These are phyloP conservation scores for Malus hybrid DNA, from an alignment of 331 rosid species.

Conservation along the genomic window DNA sequence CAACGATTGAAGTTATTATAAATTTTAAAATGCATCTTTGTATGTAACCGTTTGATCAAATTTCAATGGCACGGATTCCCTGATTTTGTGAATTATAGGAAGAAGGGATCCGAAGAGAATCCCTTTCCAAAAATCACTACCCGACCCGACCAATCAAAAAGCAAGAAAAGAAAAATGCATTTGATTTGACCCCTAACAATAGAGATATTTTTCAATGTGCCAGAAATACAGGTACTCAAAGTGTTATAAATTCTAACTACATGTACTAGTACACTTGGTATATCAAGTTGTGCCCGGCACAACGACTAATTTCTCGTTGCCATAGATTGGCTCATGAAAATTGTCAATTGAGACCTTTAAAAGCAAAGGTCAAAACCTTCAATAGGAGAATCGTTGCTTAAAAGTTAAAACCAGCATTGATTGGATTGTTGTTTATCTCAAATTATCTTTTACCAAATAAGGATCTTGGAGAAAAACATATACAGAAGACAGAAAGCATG, in stretches of 20 bases:
- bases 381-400: neutral
- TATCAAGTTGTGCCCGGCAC: no score
- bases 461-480: neutral
- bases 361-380: neutral
- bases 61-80: no score
- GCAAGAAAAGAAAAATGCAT: neutral
- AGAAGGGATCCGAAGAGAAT: no score
- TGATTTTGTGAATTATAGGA: no score
- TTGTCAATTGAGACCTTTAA: neutral
- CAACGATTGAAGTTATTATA: no score
- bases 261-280: no score
- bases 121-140: no score
- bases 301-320: neutral
- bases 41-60: no score
- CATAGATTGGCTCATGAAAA: neutral
- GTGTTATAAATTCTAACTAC: no score
- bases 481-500: neutral
- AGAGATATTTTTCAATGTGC: no score
- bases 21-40: no score
- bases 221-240: no score
- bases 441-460: neutral
- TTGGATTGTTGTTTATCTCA: neutral
- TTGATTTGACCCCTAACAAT: neutral
- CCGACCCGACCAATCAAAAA: conserved; percentile 8
- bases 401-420: neutral